Conservation (phyloP, 2,329 filamentous ascomycete species). For the Ophiosphaerella narmari region DNA sequence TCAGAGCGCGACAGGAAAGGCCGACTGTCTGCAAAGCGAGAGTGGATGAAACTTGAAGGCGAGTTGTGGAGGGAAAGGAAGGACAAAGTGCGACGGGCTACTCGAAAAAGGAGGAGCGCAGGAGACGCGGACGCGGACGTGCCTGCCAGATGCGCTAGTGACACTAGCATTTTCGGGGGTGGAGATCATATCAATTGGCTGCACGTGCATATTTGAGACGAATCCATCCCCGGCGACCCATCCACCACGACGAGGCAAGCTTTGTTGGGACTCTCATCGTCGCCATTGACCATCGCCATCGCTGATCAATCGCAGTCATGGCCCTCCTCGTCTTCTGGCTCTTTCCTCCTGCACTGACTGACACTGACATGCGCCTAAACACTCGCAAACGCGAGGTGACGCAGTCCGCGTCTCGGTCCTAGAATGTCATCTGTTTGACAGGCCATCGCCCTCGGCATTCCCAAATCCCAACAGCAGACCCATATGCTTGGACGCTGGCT, state of each 20-base stretch:
- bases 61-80: conserved; percentile 16
- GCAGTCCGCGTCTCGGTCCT: conserved; percentile 1
- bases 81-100: conserved; percentile 11
- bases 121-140: conserved; percentile 10
- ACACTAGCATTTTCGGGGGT: conserved; percentile 9
- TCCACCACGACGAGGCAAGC: background rate
- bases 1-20: conserved; percentile 26
- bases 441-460: background rate
- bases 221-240: too few relatives aligned
- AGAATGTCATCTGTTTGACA: conserved; percentile 6
- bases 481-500: background rate
- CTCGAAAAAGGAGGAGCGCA: conserved; percentile 21
- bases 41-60: conserved; percentile 20
- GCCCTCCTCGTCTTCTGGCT: too few relatives aligned
- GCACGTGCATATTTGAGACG: conserved; percentile 10
- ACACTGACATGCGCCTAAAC: background rate
- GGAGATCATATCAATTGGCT: conserved; percentile 19
- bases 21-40: conserved; percentile 28
- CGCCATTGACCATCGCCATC: too few relatives aligned
- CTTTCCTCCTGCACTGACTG: background rate
- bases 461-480: too few relatives aligned
- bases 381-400: background rate
- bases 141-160: conserved; percentile 20
- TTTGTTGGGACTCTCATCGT: background rate
- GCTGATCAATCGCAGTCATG: too few relatives aligned